phyloP scores from a whole-genome alignment of 768 basidiomycete species.

The Kondoa malvinella region DNA sequence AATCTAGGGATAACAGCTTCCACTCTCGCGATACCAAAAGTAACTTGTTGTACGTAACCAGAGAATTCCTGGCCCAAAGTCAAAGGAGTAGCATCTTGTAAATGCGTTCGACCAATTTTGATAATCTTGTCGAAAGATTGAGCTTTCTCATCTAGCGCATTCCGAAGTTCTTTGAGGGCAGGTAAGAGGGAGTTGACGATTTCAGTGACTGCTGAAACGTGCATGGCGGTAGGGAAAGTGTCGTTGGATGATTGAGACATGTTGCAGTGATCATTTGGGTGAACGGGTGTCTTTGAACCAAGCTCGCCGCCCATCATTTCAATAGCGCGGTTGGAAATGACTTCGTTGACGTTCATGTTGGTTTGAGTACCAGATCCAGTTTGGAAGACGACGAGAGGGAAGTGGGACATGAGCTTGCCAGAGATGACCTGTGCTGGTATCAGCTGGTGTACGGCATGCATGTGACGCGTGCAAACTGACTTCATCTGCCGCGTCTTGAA shows the following conservation, averaged over 20 bases:
- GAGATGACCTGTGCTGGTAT: conserved; percentile 64
- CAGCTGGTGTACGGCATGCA: neutral
- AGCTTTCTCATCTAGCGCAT: conserved; percentile 66
- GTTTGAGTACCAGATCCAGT: conserved; percentile 97
- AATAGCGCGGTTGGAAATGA: conserved; percentile 95
- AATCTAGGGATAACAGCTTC: conserved; percentile 66
- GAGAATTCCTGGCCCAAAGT: conserved; percentile 98
- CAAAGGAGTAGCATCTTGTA: conserved; percentile 91
- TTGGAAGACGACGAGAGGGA: conserved; percentile 97
- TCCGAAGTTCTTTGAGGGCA: conserved; percentile 62
- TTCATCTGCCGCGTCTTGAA: conserved; percentile 85
- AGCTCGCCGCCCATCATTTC: conserved; percentile 87
- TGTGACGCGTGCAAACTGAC: conserved; percentile 35
- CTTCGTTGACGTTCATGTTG: conserved; percentile 99
- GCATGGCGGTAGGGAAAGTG: conserved; percentile 99
- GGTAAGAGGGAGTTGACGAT: conserved; percentile 63
- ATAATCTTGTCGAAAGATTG: conserved; percentile 77
- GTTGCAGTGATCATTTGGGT: conserved; percentile 99
- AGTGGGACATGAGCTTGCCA: conserved; percentile 82
- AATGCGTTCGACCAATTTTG: conserved; percentile 94
- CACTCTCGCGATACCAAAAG: conserved; percentile 73
- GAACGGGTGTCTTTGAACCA: conserved; percentile 90
- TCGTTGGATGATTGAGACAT: conserved; percentile 98
- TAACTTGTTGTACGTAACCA: conserved; percentile 87
- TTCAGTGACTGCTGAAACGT: conserved; percentile 85